Conservation (phyloP, 345 rosid species). For the Syzygium oleosum region DNA sequence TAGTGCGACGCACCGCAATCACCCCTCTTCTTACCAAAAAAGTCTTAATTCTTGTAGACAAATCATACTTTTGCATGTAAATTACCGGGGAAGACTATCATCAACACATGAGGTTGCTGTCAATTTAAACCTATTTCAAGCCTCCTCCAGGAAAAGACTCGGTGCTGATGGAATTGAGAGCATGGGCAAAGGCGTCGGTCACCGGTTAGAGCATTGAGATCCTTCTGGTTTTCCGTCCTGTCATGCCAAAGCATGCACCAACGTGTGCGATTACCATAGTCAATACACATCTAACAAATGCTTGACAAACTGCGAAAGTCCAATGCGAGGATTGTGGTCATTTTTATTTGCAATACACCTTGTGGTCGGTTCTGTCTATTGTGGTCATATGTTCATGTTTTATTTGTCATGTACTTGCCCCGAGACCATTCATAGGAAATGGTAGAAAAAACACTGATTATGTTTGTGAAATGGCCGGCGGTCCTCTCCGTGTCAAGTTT, state of each 20-base stretch:
- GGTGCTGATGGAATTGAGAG: conserved; percentile 51
- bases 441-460: conserved; percentile 28
- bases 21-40: not conserved
- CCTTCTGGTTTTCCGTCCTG: conserved; percentile 30
- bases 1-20: not conserved
- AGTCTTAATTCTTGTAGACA: not conserved
- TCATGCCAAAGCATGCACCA: conserved; percentile 21
- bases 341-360: not conserved
- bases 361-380: not conserved
- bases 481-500: conserved; percentile 22
- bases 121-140: conserved; percentile 9
- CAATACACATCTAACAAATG: conserved; percentile 20
- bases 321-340: conserved; percentile 36
- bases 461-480: conserved; percentile 59
- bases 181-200: not conserved
- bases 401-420: conserved; percentile 39
- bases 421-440: conserved; percentile 25
- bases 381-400: not conserved
- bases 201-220: conserved; percentile 8
- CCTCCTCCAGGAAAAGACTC: conserved; percentile 15
- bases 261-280: conserved; percentile 30
- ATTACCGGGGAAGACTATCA: not conserved
- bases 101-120: not conserved
- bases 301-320: conserved; percentile 25
- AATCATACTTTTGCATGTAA: not conserved